A percentile compares a stretch with the other conserved stretches of the same genome.
Evolutionary conservation across 306 rosid genomes (phyloP).

Genomic region (Castanospermum australe): DNA sequence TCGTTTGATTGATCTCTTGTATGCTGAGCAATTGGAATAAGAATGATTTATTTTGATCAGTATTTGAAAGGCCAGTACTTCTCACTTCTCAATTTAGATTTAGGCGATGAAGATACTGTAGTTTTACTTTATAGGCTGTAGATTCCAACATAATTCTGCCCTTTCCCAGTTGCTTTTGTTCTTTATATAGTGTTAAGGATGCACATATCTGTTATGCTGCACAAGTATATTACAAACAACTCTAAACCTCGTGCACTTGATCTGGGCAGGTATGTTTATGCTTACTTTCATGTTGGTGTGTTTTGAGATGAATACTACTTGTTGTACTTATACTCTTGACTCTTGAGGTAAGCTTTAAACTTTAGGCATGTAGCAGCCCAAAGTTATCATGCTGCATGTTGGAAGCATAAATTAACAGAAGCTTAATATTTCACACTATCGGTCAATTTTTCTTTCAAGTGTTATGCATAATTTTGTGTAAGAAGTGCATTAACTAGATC

Average conservation of each 20-base stretch:
- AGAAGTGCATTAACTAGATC: constrained; percentile 25
- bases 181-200: background rate
- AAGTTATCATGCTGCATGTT: background rate
- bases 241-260: background rate
- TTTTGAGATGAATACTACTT: background rate
- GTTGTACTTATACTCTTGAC: background rate
- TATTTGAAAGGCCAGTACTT: background rate
- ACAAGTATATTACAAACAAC: background rate
- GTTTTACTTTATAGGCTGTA: background rate
- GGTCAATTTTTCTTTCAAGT: background rate
- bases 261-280: background rate
- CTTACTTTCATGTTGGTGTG: constrained; percentile 12
- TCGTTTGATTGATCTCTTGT: background rate
- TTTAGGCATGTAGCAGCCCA: background rate
- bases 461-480: background rate
- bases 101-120: background rate
- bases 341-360: background rate
- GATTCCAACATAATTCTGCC: background rate
- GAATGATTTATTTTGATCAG: background rate
- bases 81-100: background rate
- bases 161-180: background rate
- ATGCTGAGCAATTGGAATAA: background rate
- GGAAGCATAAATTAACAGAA: background rate
- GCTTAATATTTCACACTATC: background rate
- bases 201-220: background rate